These are phyloP conservation scores for Rhytidiadelphus loreus DNA, from an alignment of 225 moss, liverwort and hornwort genomes.

Conservation along the genomic window DNA sequence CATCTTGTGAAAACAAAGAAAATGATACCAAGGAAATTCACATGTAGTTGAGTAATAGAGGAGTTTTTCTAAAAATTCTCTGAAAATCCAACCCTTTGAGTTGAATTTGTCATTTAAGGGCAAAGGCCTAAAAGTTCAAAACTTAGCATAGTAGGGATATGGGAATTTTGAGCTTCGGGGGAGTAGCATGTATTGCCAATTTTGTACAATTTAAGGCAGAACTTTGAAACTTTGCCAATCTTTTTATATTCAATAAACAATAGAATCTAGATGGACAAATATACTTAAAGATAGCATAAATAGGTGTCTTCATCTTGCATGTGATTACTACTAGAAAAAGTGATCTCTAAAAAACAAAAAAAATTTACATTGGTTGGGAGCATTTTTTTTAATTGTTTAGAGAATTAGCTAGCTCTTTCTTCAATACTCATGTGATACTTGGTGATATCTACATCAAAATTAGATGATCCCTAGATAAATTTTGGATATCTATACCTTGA, in stretches of 20 bases:
- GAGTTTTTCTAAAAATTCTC: neutral
- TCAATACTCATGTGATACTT: neutral
- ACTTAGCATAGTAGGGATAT: neutral
- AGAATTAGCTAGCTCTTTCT: neutral
- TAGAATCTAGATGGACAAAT: too few species aligned
- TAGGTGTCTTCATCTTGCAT: neutral
- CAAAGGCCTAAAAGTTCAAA: neutral
- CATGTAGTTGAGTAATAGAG: rapidly evolving
- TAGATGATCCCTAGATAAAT: neutral
- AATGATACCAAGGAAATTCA: neutral
- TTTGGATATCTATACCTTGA: neutral
- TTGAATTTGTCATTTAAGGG: rapidly evolving
- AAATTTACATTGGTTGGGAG: rapidly evolving
- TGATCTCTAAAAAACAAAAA: neutral
- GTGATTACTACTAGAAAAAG: neutral
- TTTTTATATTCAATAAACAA: neutral
- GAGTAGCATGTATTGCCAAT: neutral
- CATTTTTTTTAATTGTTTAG: neutral
- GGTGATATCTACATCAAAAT: neutral
- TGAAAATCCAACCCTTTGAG: rapidly evolving
- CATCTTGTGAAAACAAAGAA: neutral
- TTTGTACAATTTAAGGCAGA: neutral
- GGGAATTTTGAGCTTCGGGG: neutral
- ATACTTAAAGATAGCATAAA: neutral
- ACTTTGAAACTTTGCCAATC: rapidly evolving